Evolutionary conservation across 768 basidiomycete genomes (phyloP), one percentile per base, ranked within the genome.

Genomic region (Phylloporus arenicola): DNA sequence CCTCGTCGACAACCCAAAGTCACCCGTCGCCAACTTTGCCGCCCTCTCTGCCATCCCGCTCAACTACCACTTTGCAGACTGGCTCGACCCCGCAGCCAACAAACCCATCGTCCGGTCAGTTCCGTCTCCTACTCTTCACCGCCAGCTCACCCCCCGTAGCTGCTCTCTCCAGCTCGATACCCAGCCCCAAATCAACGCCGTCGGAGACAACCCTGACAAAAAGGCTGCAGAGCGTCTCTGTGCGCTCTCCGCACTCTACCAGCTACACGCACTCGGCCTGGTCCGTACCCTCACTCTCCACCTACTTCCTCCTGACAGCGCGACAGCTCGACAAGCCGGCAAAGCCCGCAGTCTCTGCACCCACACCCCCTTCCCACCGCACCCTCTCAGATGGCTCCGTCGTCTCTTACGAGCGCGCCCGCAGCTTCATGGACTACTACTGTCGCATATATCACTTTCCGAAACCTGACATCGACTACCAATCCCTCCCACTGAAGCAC

Each of bases 381-480:
- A 63, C 58, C 7, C 61, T 93, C 11, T 79, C 83, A 3, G 86
- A 92, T 59, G 81, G 82, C 22, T 75, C 80, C 11, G 59, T 69
- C 19, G 78, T 93, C 54, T 71, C 71, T 7, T 84, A 84, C 45
- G 88, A 90, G 45, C 77, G 78, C 45, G 91, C 92, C 3, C 81
- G 86, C 43, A 81, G 79, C 52, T 97, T 97, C 73, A 93, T 96
- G 86, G 93, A 94, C 55, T 97, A 88, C 65, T 97, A 97, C 60
- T 95, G 92, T 63, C 79, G 82, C 40, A 76, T 82, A 31, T 96
- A 82, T 64, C 71, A 72, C 22, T 93, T 93, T 60, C 73, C 76
- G 10, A 80, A 78, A 54, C 90, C 91, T 3, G 85, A 88, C 43
- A 68, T 95, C 52, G 74, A 75, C 13, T 86, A 78, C 52, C 67